Conservation (phyloP, 371 early-diverging fungal species). For the Dichotomocladium elegans region DNA sequence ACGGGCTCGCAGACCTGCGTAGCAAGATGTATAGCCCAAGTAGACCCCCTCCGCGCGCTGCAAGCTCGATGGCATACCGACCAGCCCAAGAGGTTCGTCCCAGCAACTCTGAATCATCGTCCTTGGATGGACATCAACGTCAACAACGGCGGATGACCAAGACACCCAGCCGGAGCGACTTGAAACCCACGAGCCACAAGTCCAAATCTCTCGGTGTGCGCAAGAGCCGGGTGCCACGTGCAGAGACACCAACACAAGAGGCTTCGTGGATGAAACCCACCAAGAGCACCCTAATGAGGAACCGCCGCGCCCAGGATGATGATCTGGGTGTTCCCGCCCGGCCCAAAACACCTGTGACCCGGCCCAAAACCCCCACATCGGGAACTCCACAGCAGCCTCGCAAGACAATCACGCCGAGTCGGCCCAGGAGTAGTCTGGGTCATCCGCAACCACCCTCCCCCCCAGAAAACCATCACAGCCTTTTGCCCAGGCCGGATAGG, state of each 20-base stretch:
- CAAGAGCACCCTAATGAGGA: slow-evolving; percentile 20
- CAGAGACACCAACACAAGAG: slow-evolving; percentile 2
- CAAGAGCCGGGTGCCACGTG: slow-evolving; percentile 3
- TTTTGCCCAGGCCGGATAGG: slow-evolving; percentile 3
- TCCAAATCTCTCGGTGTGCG: slow-evolving; percentile 2
- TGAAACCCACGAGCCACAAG: neutral
- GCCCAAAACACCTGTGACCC: slow-evolving; percentile 1
- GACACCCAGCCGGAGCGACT: slow-evolving; percentile 3
- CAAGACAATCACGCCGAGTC: slow-evolving; percentile 7
- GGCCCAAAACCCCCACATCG: slow-evolving; percentile 14
- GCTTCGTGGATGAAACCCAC: slow-evolving; percentile 30
- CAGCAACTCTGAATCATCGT: slow-evolving; percentile 17
- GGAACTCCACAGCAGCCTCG: neutral
- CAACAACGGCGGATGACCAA: slow-evolving; percentile 2
- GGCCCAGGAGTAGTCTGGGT: slow-evolving; percentile 35
- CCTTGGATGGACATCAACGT: neutral
- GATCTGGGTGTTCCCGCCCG: slow-evolving; percentile 9
- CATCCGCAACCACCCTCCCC: slow-evolving; percentile 9
- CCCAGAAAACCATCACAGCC: neutral
- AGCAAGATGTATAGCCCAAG: slow-evolving; percentile 1
- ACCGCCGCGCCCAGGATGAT: slow-evolving; percentile 13
- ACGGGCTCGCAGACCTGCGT: slow-evolving; percentile 2
- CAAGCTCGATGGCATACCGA: slow-evolving; percentile 13
- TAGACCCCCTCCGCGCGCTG: slow-evolving; percentile 11
- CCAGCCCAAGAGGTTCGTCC: slow-evolving; percentile 8